A percentile compares a stretch with the other conserved stretches of the same genome.
Conservation (phyloP, 192 early-diverging fungal species). For the Chytriomyces sp. region DNA sequence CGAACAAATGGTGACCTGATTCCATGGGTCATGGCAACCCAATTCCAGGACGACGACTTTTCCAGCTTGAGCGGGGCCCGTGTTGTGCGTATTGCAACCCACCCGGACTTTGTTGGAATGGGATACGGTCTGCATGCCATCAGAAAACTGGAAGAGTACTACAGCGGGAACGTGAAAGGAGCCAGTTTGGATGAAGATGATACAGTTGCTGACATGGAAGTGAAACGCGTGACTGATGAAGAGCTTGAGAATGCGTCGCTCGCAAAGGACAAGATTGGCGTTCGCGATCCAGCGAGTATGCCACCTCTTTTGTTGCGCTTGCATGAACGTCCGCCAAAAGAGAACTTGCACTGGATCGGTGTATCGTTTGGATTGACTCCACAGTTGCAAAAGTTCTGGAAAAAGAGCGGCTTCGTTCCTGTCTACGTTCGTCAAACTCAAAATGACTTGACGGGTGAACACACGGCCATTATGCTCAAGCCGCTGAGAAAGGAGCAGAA, state of each 20-base stretch:
- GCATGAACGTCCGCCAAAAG: constrained; percentile 72
- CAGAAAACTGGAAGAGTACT: constrained; percentile 85
- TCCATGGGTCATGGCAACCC: constrained; percentile 95
- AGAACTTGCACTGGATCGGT: constrained; percentile 91
- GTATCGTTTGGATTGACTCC: constrained; percentile 94
- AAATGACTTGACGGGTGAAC: constrained; percentile 97
- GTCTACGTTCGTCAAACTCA: constrained; percentile 96
- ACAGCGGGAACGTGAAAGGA: constrained; percentile 73
- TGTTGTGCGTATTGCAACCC: constrained; percentile 96
- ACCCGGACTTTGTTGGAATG: constrained; percentile 96
- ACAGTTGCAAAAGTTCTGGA: constrained; percentile 95
- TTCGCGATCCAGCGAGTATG: constrained; percentile 89
- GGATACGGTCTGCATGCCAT: constrained; percentile 93
- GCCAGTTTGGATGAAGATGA: constrained; percentile 62
- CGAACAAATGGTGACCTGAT: constrained; percentile 93
- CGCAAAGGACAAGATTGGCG: constrained; percentile 75
- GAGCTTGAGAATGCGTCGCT: constrained; percentile 64
- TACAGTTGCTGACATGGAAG: constrained; percentile 37
- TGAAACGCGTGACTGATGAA: constrained; percentile 61
- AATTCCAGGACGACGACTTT: constrained; percentile 96
- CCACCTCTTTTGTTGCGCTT: constrained; percentile 89
- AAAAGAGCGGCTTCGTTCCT: constrained; percentile 83
- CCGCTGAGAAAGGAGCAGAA: constrained; percentile 50
- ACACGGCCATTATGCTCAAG: constrained; percentile 97
- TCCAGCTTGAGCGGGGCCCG: constrained; percentile 92